Evolutionary conservation across 495 filamentous ascomycete genomes (phyloP).

Genomic region (Aspergillus biplanus): DNA sequence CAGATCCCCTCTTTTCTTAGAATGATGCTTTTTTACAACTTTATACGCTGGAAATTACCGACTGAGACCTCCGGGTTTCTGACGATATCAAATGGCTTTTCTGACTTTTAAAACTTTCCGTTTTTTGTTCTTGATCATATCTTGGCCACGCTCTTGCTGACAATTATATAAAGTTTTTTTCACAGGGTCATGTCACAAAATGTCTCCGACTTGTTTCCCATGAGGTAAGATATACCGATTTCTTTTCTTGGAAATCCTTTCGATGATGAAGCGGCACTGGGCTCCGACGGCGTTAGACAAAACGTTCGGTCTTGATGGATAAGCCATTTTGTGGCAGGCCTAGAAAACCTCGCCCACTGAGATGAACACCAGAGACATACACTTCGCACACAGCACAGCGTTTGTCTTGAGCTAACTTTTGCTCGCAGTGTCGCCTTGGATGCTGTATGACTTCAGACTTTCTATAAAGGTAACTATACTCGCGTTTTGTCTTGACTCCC

Average conservation of each 20-base stretch:
- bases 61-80: conserved; percentile 77
- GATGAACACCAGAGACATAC: conserved; percentile 30
- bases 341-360: conserved; percentile 99
- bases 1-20: conserved; percentile 21
- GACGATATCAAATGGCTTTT: conserved; percentile 90
- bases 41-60: conserved; percentile 99
- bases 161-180: conserved; percentile 29
- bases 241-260: conserved; percentile 24
- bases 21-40: conserved; percentile 80
- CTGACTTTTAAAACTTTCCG: conserved; percentile 58
- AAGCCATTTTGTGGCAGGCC: conserved; percentile 97
- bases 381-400: conserved; percentile 25
- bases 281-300: conserved; percentile 76
- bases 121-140: conserved; percentile 10
- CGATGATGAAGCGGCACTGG: conserved; percentile 99
- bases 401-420: conserved; percentile 38
- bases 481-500: conserved; percentile 20
- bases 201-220: background rate
- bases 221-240: conserved; percentile 37
- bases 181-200: background rate
- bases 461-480: conserved; percentile 22
- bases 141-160: conserved; percentile 28
- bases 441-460: background rate
- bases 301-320: conserved; percentile 72
- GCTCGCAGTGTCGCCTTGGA: background rate